Evolutionary conservation across 2,329 filamentous ascomycete genomes (phyloP).

Genomic region (Fusarium multiceps): DNA sequence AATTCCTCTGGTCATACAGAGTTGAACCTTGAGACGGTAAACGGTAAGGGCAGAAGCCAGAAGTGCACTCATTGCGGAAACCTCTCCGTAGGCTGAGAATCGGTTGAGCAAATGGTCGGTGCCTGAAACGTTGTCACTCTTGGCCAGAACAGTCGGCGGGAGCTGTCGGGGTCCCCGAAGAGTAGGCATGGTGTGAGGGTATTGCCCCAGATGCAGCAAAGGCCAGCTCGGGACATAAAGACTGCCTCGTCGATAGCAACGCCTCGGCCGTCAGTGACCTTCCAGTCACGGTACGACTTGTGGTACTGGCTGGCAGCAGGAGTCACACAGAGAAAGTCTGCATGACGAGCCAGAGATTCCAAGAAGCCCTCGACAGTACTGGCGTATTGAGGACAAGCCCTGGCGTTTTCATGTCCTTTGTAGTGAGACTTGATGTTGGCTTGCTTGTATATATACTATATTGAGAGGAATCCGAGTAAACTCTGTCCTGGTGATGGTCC

Average conservation of each 20-base stretch:
- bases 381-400: neutral
- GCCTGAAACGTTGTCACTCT: neutral
- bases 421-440: no score
- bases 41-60: neutral
- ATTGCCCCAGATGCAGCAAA: neutral
- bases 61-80: neutral
- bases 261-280: accelerated
- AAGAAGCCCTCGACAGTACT: neutral
- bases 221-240: neutral
- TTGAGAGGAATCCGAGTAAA: no score
- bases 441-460: no score
- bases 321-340: no score
- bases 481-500: neutral
- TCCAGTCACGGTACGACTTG: neutral
- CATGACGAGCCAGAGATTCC: no score
- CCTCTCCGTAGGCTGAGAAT: neutral
- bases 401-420: no score
- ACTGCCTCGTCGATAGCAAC: neutral
- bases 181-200: neutral
- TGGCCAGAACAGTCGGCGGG: neutral
- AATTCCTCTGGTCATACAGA: neutral
- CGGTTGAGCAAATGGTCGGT: neutral
- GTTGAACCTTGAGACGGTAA: neutral
- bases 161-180: neutral
- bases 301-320: neutral